Evolutionary conservation across 140 eudicot species (phyloP), one percentile per base, ranked within the genome.

Genomic region (Bidens hawaiensis): DNA sequence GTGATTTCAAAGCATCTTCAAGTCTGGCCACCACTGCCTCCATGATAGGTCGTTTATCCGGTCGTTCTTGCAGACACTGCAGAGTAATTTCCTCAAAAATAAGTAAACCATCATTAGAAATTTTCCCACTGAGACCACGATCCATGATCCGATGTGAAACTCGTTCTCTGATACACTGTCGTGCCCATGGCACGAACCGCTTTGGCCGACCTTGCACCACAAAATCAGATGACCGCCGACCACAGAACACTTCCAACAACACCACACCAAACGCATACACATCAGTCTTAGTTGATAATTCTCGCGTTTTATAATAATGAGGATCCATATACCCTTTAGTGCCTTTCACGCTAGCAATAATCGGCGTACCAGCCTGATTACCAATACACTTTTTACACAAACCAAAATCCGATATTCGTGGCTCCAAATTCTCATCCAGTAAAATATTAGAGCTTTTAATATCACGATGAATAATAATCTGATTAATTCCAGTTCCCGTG

Each of bases 21-120:
- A 61, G 40, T 6, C 42, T 61, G 4, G 53, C 67, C 23, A 61
- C 67, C 9, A 61, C 67, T 61, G 41, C 67, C 28, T 8, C 53
- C 67, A 61, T 61, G 18, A 38, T 42, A n/a, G 67, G 67, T 42
- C 67, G 19, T 42, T 62, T 62, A 41, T 62, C 38, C 13, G 67
- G 54, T 3, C 67, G 54, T 4, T 62, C 67, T 5, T 62, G 67
- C 67, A 62, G 4, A 41, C 67, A 62, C 25, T 24, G 40, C 8
- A 42, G 7, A 62, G 54, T 62, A 1, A 62, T 42, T 2, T 41
- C 67, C 19, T 21, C 40, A 42, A 62, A 62, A 5, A 41, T 62
- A 21, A 7, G 1, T 14, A 42, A 62, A 3, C 67, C 67, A n/a
- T 62, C 53, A 24, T 62, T 41, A 8, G 67, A 24, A 0, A 62